These are phyloP conservation scores for Tolypocladium ovalisporum DNA, from an alignment of 2,329 filamentous ascomycete genomes.

Conservation along the genomic window DNA sequence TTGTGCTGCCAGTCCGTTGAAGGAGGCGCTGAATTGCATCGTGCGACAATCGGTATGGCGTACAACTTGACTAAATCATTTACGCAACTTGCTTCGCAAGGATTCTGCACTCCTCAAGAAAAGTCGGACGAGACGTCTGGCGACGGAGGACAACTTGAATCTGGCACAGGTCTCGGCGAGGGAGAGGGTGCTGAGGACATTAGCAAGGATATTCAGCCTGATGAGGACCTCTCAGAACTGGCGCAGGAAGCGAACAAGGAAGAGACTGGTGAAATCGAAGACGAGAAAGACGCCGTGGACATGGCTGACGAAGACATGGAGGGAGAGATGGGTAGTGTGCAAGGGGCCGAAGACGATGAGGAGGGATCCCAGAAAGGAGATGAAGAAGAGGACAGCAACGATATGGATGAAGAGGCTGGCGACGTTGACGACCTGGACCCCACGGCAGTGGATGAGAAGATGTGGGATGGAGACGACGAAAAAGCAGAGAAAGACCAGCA, in stretches of 20 bases:
- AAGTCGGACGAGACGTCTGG: slow-evolving; percentile 60
- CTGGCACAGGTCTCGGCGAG: slow-evolving; percentile 86
- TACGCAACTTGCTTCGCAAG: slow-evolving; percentile 66
- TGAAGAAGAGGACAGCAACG: slow-evolving; percentile 56
- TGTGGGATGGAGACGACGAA: slow-evolving; percentile 87
- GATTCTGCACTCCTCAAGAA: slow-evolving; percentile 86
- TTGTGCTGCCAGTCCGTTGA: slow-evolving; percentile 48
- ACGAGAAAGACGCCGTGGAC: slow-evolving; percentile 78
- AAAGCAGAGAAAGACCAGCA: slow-evolving; percentile 76
- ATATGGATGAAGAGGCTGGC: slow-evolving; percentile 82
- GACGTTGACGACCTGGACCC: slow-evolving; percentile 87
- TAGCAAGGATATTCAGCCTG: slow-evolving; percentile 88
- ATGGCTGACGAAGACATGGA: slow-evolving; percentile 90
- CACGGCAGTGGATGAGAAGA: slow-evolving; percentile 90
- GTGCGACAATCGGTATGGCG: slow-evolving; percentile 60
- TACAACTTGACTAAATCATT: slow-evolving; percentile 70
- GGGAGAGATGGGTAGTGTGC: slow-evolving; percentile 62
- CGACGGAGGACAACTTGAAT: slow-evolving; percentile 71
- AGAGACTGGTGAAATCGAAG: slow-evolving; percentile 55
- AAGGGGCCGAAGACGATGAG: slow-evolving; percentile 50
- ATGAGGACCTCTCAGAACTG: slow-evolving; percentile 86
- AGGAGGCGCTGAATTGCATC: slow-evolving; percentile 54
- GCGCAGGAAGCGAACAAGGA: slow-evolving; percentile 73
- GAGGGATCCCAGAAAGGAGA: slow-evolving; percentile 50
- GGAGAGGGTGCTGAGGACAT: slow-evolving; percentile 95